Base-by-base conservation (phyloP, 2,329 filamentous ascomycete species). In the Aspergillus sp. region DNA sequence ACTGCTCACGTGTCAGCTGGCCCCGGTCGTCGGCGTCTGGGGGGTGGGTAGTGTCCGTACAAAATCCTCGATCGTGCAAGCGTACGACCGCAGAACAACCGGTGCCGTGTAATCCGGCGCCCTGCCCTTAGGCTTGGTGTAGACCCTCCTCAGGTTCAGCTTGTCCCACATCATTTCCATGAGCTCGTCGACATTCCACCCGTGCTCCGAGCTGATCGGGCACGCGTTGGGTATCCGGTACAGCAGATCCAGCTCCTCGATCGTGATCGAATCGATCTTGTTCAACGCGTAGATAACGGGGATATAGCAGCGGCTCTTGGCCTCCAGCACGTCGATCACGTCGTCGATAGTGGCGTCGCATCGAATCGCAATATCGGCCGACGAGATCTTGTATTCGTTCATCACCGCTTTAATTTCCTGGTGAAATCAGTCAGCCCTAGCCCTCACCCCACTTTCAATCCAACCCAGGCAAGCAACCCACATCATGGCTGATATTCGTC, bases 141-240 rank as follows among this genome's bases (percentile, higher is more conserved):
- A 98, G 28, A 98, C 82, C 50, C 91, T 77, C 49, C 85, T 80
- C 39, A 98, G 72, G 53, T 82, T 85, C 49, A 98, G 74, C 63
- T 93, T 94, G 36, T 95, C 88, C 91, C 91, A 96, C 91, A 96
- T 96, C 59, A 82, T 78, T 66, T 96, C 91, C 69, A 98, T 74
- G 44, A 98, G 68, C 68, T 98, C 91, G 57, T 98, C 91, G 40
- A 98, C 66, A 62, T 98, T 98, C 91, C 91, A 98, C 35, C 91
- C 91, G 56, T 89, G 82, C 65, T 98, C 91, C 19, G 89, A 91
- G 58, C 88, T 95, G 64, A 98, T 96, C 16, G 91, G 91, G 38
- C 91, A 91, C 10, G 91, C 86, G 57, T 96, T 93, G 30, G 91
- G 91, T 46, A 98, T 98, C 26, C 89, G 80, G 66, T 98, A 96